Percentiles rank a stretch among this genome's conserved stretches.
phyloP scores from a whole-genome alignment of 2,329 filamentous ascomycete genomes.

The Didymella keratinophila region DNA sequence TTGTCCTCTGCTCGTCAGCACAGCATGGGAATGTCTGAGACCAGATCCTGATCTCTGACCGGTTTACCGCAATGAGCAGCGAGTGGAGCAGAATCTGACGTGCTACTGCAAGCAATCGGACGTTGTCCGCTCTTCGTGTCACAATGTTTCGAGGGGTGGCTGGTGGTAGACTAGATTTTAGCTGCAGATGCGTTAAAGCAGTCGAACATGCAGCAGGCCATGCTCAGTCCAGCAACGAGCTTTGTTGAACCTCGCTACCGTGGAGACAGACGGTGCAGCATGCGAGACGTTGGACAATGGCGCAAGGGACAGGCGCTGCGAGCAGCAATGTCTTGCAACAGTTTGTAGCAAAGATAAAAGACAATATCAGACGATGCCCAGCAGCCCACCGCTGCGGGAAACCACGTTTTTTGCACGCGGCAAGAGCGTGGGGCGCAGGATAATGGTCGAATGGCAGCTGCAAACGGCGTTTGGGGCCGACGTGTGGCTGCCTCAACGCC shows the following conservation, averaged over 20 bases:
- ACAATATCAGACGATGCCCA: slow-evolving; percentile 11
- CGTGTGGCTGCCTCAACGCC: slow-evolving; percentile 12
- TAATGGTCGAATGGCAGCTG: slow-evolving; percentile 18
- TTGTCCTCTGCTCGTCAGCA: not conserved
- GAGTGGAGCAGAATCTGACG: not conserved
- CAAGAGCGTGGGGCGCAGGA: slow-evolving; percentile 31
- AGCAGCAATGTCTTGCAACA: slow-evolving; percentile 9
- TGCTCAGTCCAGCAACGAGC: slow-evolving; percentile 2
- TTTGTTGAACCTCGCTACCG: not conserved
- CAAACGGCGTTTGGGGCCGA: slow-evolving; percentile 13
- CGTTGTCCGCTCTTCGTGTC: slow-evolving; percentile 11
- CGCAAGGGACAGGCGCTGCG: slow-evolving; percentile 14
- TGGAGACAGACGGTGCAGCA: not conserved
- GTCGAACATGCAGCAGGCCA: slow-evolving; percentile 27
- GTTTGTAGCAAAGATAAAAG: not conserved
- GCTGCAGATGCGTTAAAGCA: slow-evolving; percentile 27
- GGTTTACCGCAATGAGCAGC: slow-evolving; percentile 1
- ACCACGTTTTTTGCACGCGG: slow-evolving; percentile 31
- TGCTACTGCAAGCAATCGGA: slow-evolving; percentile 6
- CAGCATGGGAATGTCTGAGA: slow-evolving; percentile 2
- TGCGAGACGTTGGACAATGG: slow-evolving; percentile 11
- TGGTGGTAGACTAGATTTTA: slow-evolving; percentile 21
- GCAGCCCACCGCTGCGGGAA: slow-evolving; percentile 21
- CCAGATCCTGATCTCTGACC: not conserved
- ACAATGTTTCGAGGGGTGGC: slow-evolving; percentile 7